Conservation (phyloP, 2,329 filamentous ascomycete species). For the Camillea tinctor region DNA sequence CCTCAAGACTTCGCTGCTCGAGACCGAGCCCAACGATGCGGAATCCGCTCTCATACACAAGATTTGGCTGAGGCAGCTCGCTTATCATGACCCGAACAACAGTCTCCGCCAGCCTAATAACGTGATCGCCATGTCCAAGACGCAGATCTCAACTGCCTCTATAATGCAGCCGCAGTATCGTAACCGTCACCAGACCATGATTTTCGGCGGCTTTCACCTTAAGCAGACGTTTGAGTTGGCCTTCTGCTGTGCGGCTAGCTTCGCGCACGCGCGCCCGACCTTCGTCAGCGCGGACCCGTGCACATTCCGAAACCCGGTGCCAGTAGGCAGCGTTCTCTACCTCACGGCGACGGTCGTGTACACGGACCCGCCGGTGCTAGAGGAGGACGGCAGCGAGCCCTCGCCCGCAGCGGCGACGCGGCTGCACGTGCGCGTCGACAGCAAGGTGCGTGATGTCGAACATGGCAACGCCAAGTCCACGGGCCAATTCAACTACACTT, state of each 20-base stretch:
- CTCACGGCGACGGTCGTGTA: conserved; percentile 71
- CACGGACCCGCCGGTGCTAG: conserved; percentile 57
- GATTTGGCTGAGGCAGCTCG: conserved; percentile 69
- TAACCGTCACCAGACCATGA: conserved; percentile 68
- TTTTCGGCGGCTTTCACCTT: conserved; percentile 73
- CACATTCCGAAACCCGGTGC: conserved; percentile 73
- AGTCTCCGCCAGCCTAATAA: conserved; percentile 34
- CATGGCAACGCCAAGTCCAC: conserved; percentile 60
- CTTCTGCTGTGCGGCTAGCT: conserved; percentile 71
- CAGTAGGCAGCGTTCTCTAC: conserved; percentile 72
- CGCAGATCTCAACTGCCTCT: conserved; percentile 59
- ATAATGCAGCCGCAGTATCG: conserved; percentile 69
- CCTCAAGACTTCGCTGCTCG: conserved; percentile 59
- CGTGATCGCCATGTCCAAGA: conserved; percentile 56
- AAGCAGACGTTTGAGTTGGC: conserved; percentile 75
- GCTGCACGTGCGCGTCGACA: conserved; percentile 69
- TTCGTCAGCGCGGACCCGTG: conserved; percentile 73
- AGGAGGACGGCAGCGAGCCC: conserved; percentile 48
- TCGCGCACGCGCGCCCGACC: conserved; percentile 66
- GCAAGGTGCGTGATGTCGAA: conserved; percentile 70
- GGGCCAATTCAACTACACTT: conserved; percentile 74
- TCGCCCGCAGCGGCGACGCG: conserved; percentile 38
- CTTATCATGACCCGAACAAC: conserved; percentile 50
- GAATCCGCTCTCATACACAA: conserved; percentile 71
- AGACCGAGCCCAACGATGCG: conserved; percentile 67